These are phyloP conservation scores for Fusarium goolgardi DNA, from an alignment of 2,329 filamentous ascomycete genomes.

Conservation along the genomic window DNA sequence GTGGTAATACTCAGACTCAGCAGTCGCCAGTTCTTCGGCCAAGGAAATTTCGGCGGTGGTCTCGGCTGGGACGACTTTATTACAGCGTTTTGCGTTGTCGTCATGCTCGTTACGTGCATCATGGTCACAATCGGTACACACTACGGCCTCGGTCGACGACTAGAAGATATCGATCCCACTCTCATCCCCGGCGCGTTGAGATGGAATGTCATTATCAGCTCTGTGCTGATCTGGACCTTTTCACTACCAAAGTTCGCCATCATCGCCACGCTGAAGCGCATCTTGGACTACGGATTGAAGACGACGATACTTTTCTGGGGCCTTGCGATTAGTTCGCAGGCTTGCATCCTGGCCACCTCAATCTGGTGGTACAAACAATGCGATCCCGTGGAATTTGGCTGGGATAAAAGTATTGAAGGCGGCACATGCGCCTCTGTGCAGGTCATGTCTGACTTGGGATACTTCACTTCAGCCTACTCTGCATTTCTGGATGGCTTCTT, in stretches of 20 bases:
- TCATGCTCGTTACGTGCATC: conserved; percentile 41
- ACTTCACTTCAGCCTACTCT: conserved; percentile 45
- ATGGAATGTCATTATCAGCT: conserved; percentile 46
- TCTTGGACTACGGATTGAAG: conserved; percentile 44
- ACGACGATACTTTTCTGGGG: conserved; percentile 43
- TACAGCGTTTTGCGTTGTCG: conserved; percentile 36
- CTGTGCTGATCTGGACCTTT: conserved; percentile 45
- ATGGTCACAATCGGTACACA: conserved; percentile 40
- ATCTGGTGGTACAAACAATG: conserved; percentile 47
- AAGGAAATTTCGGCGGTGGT: conserved; percentile 35
- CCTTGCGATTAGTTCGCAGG: conserved; percentile 41
- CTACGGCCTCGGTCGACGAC: conserved; percentile 42
- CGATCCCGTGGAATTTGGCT: conserved; percentile 40
- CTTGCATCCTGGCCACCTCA: conserved; percentile 42
- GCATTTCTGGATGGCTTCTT: conserved; percentile 47
- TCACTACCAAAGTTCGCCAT: conserved; percentile 47
- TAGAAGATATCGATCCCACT: not conserved
- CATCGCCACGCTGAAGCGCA: conserved; percentile 45
- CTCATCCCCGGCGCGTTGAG: conserved; percentile 34
- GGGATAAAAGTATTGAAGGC: conserved; percentile 39
- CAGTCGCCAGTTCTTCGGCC: conserved; percentile 35
- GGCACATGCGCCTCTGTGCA: conserved; percentile 34
- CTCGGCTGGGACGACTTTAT: conserved; percentile 45
- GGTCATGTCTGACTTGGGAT: conserved; percentile 41
- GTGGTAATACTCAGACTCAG: conserved; percentile 39